Evolutionary conservation across 2,329 filamentous ascomycete genomes (phyloP).

Genomic region (Epichloe typhina): DNA sequence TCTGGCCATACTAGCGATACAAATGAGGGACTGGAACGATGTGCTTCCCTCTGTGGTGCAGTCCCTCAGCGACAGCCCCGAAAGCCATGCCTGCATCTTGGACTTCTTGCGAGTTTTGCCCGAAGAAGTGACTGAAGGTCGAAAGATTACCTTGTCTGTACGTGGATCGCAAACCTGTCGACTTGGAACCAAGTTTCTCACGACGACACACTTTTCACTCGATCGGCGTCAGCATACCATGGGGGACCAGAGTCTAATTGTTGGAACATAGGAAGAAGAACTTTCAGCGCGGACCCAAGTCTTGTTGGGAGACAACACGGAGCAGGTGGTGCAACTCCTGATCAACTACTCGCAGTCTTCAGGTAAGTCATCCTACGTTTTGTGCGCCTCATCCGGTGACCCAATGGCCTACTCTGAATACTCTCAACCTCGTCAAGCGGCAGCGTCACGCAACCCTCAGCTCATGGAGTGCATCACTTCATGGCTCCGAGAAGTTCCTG

Average conservation of each 20-base stretch:
- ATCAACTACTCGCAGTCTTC: constrained; percentile 88
- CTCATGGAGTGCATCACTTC: constrained; percentile 92
- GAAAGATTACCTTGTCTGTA: constrained; percentile 99
- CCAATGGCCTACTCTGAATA: neutral
- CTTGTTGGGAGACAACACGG: constrained; percentile 79
- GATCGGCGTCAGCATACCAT: constrained; percentile 19
- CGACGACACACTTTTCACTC: constrained; percentile 20
- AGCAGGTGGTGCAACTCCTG: constrained; percentile 74
- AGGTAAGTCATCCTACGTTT: constrained; percentile 38
- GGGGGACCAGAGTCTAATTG: constrained; percentile 23
- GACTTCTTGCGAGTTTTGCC: constrained; percentile 95
- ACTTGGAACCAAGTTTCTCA: constrained; percentile 20
- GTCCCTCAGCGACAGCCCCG: constrained; percentile 61
- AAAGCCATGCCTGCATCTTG: constrained; percentile 74
- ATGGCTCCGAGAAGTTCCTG: constrained; percentile 87
- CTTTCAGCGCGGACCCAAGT: constrained; percentile 74
- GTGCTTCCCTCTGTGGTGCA: constrained; percentile 72
- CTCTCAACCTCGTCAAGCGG: constrained; percentile 31
- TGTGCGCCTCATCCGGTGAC: neutral
- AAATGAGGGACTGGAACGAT: constrained; percentile 93
- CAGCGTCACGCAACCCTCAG: constrained; percentile 74
- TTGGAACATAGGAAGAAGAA: constrained; percentile 76
- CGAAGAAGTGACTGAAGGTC: constrained; percentile 97
- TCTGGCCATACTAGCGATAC: constrained; percentile 85
- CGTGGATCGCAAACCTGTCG: constrained; percentile 52